Evolutionary conservation across 2,329 filamentous ascomycete genomes (phyloP).

Genomic region (Fusarium floridanum): DNA sequence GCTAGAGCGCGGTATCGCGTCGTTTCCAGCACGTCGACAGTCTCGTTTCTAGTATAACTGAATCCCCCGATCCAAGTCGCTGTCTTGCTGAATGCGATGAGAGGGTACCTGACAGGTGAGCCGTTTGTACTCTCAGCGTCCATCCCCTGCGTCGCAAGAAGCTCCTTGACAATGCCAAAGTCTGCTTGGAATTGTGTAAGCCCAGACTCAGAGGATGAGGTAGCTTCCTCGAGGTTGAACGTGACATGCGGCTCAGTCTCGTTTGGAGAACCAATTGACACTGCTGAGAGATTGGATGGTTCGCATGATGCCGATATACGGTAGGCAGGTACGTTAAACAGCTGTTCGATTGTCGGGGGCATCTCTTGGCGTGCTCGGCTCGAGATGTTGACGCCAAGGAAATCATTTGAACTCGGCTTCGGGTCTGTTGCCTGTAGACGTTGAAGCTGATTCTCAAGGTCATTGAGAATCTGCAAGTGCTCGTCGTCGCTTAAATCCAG

Average conservation of each 20-base stretch:
- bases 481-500: neutral
- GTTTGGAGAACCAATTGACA: conserved; percentile 1
- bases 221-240: conserved; percentile 3
- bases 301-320: conserved; percentile 3
- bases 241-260: conserved; percentile 1
- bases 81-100: conserved; percentile 12
- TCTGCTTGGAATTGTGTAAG: neutral
- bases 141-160: neutral
- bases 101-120: neutral
- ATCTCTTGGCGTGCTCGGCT: neutral
- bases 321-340: conserved; percentile 21
- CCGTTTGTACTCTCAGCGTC: neutral
- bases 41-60: neutral
- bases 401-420: neutral
- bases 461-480: neutral
- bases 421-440: neutral
- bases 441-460: conserved; percentile 4
- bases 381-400: conserved; percentile 22
- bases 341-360: neutral
- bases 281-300: neutral
- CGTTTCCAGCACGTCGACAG: no score
- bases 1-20: conserved; percentile 3
- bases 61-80: conserved; percentile 22
- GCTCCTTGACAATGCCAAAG: conserved; percentile 5
- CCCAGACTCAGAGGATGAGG: neutral